Evolutionary conservation across 23 red algal genomes (phyloP).

Genomic region (Gracilaria domingensis): DNA sequence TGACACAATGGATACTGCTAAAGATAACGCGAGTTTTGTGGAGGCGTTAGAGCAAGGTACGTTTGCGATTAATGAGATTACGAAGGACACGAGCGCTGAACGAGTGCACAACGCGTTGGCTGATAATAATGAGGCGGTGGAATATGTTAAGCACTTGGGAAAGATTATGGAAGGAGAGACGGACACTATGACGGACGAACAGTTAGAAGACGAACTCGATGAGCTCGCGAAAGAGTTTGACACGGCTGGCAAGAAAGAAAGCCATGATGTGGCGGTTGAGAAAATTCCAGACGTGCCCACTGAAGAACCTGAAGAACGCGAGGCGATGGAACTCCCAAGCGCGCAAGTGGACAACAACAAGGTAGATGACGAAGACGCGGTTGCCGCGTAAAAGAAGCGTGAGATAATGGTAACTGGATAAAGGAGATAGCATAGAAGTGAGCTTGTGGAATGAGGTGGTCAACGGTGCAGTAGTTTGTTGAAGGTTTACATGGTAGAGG

Average conservation of each 20-base stretch:
- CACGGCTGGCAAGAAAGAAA: neutral
- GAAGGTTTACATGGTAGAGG: neutral
- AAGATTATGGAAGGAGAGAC: conserved; percentile 16
- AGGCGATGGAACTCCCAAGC: neutral
- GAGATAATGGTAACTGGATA: neutral
- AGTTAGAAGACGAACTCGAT: conserved; percentile 15
- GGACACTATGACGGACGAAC: conserved; percentile 33
- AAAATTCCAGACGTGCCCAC: conserved; percentile 40
- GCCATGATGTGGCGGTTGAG: neutral
- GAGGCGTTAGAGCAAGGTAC: conserved; percentile 51
- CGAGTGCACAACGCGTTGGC: conserved; percentile 42
- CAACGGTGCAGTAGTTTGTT: no score
- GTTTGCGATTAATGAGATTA: conserved; percentile 40
- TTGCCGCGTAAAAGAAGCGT: neutral
- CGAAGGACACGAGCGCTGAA: conserved; percentile 29
- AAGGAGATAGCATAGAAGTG: neutral
- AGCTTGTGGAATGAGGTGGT: no score
- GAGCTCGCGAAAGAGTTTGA: conserved; percentile 17
- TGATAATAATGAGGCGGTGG: conserved; percentile 19
- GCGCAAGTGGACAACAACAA: neutral
- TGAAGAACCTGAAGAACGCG: neutral
- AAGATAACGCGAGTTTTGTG: conserved; percentile 49
- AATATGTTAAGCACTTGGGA: conserved; percentile 28
- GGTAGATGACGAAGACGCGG: neutral
- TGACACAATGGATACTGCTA: conserved; percentile 36